These are phyloP conservation scores for Conidiobolus coronatus DNA, from an alignment of 371 early-diverging fungal species.

Conservation along the genomic window DNA sequence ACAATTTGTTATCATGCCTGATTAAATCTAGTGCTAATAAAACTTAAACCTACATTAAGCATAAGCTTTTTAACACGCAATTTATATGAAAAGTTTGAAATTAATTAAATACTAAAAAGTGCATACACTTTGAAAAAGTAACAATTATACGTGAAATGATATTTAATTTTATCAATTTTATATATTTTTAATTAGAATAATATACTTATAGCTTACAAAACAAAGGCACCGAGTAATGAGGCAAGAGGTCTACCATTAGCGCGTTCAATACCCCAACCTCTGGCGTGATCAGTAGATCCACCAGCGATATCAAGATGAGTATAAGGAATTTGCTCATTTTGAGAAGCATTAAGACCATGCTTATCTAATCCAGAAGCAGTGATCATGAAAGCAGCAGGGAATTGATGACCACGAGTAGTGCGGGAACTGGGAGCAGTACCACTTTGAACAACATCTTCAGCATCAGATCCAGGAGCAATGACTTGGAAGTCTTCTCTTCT, in stretches of 20 bases:
- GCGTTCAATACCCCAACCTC: slow-evolving; percentile 40
- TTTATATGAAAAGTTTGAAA: too few relatives aligned
- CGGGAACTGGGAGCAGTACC: slow-evolving; percentile 41
- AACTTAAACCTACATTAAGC: too few relatives aligned
- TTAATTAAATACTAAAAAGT: too few relatives aligned
- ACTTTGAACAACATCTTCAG: slow-evolving; percentile 63
- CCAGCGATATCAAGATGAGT: slow-evolving; percentile 76
- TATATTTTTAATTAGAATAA: too few relatives aligned
- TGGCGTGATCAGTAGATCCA: slow-evolving; percentile 36
- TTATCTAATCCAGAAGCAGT: slow-evolving; percentile 52
- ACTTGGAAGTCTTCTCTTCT: slow-evolving; percentile 57
- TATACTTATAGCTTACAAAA: too few relatives aligned
- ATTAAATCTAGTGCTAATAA: too few relatives aligned
- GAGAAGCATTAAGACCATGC: slow-evolving; percentile 36
- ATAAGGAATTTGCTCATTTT: slow-evolving; percentile 37
- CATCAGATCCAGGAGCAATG: slow-evolving; percentile 27
- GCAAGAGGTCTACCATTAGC: slow-evolving; percentile 58
- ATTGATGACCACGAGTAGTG: slow-evolving; percentile 70
- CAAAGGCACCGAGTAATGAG: slow-evolving; percentile 50
- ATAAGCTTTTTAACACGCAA: too few relatives aligned
- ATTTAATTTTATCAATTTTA: too few relatives aligned
- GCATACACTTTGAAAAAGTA: too few relatives aligned
- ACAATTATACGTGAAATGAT: too few relatives aligned
- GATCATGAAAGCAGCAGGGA: slow-evolving; percentile 66
- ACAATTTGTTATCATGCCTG: too few relatives aligned